These are phyloP conservation scores for Hymenoscyphus salicellus DNA, from an alignment of 2,329 filamentous ascomycete species.

Conservation along the genomic window DNA sequence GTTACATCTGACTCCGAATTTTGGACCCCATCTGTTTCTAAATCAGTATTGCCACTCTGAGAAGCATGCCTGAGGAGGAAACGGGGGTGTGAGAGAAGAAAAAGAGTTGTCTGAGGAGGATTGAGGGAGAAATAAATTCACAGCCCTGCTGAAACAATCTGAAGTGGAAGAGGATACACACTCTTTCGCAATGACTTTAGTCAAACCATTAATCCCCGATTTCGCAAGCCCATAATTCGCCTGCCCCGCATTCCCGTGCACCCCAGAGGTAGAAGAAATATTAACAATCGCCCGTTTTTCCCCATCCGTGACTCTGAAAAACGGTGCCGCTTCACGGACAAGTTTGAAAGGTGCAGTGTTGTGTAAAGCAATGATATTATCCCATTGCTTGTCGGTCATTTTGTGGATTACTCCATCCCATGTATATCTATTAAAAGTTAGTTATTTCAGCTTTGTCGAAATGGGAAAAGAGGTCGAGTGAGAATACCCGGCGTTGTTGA, in stretches of 20 bases:
- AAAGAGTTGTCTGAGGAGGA: too few relatives aligned
- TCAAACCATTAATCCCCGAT: constrained; percentile 77
- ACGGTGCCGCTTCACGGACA: constrained; percentile 74
- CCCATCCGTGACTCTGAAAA: constrained; percentile 82
- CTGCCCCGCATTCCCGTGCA: constrained; percentile 88
- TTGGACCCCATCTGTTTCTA: constrained; percentile 63
- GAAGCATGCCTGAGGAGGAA: too few relatives aligned
- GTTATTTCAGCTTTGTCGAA: not conserved
- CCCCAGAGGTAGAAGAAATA: constrained; percentile 75
- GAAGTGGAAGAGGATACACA: too few relatives aligned
- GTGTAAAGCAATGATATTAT: constrained; percentile 81
- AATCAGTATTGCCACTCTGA: too few relatives aligned
- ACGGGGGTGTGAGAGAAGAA: too few relatives aligned
- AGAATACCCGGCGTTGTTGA: constrained; percentile 73
- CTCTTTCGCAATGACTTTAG: constrained; percentile 87
- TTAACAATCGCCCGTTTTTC: constrained; percentile 78
- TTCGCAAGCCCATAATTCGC: constrained; percentile 85
- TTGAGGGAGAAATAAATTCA: too few relatives aligned
- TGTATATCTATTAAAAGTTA: constrained; percentile 54
- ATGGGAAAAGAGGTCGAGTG: not conserved
- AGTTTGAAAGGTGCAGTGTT: constrained; percentile 83
- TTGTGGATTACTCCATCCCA: constrained; percentile 94
- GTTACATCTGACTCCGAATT: constrained; percentile 78
- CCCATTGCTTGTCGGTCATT: constrained; percentile 89
- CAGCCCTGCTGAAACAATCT: too few relatives aligned